Conservation (phyloP, 2,329 filamentous ascomycete genomes). For the Cladophialophora exuberans region DNA sequence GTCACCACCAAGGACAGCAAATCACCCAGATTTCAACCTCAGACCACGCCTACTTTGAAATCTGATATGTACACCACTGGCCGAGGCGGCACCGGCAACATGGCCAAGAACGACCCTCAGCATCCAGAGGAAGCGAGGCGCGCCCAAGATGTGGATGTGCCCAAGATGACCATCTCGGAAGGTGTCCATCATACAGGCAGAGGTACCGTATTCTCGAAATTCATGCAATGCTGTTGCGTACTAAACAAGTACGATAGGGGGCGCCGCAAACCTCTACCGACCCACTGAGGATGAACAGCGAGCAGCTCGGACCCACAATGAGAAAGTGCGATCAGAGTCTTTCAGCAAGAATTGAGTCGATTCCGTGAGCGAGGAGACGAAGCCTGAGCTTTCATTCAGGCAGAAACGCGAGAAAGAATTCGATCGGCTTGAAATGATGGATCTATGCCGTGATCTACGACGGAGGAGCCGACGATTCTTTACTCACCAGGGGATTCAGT, state of each 20-base stretch:
- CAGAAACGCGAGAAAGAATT: not conserved
- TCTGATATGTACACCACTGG: conserved; percentile 84
- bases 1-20: conserved; percentile 60
- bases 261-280: conserved; percentile 34
- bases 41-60: conserved; percentile 83
- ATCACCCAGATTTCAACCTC: conserved; percentile 61
- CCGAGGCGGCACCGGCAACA: conserved; percentile 85
- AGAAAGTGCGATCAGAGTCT: conserved; percentile 34
- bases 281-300: conserved; percentile 36
- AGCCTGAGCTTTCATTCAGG: conserved; percentile 49
- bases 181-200: conserved; percentile 47
- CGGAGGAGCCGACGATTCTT: too few relatives aligned
- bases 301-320: conserved; percentile 38
- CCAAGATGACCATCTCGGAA: conserved; percentile 40
- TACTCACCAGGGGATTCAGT: too few relatives aligned
- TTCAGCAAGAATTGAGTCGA: conserved; percentile 33
- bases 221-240: not conserved
- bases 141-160: conserved; percentile 78
- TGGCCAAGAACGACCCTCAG: conserved; percentile 74
- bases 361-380: conserved; percentile 54
- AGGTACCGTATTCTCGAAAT: conserved; percentile 39
- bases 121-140: conserved; percentile 70
- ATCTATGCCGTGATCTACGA: too few relatives aligned
- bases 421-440: too few relatives aligned
- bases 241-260: conserved; percentile 26